Conservation (phyloP, 2,329 filamentous ascomycete species). For the Neoascochyta sp. region DNA sequence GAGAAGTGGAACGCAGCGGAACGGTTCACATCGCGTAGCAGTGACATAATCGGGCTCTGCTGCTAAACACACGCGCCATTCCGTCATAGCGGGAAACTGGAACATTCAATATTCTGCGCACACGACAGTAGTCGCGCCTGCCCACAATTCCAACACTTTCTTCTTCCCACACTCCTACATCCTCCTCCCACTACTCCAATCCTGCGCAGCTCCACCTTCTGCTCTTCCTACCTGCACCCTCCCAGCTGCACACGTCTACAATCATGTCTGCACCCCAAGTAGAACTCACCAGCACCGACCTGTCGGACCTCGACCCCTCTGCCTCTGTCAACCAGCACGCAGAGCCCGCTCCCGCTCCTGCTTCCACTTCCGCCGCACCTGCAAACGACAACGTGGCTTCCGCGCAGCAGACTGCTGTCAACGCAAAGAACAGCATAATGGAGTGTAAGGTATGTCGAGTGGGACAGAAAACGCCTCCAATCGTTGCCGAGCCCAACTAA, state of each 20-base stretch:
- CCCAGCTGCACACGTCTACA: conserved; percentile 3
- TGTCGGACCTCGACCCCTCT: conserved; percentile 27
- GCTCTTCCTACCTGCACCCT: conserved; percentile 2
- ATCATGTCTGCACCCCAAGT: conserved; percentile 34
- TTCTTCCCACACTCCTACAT: not conserved
- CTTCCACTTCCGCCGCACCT: too few relatives aligned
- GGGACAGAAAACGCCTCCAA: conserved; percentile 18
- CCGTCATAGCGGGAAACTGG: conserved; percentile 4
- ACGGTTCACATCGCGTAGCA: too few relatives aligned
- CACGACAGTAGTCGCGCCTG: not conserved
- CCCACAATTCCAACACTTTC: conserved; percentile 8
- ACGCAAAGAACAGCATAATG: conserved; percentile 38
- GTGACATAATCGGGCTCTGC: too few relatives aligned
- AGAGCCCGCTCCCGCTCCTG: too few relatives aligned
- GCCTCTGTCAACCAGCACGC: conserved; percentile 17
- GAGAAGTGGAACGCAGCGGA: too few relatives aligned
- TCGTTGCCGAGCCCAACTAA: conserved; percentile 37
- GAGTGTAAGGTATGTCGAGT: conserved; percentile 48
- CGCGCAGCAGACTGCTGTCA: conserved; percentile 22
- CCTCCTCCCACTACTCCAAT: not conserved
- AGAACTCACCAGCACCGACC: conserved; percentile 24
- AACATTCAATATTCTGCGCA: too few relatives aligned
- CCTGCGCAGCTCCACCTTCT: not conserved
- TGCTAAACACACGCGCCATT: too few relatives aligned
- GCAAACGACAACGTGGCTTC: conserved; percentile 19